Evolutionary conservation across 1,284 basidiomycete species (phyloP).

Genomic region (Puccinia triticina): DNA sequence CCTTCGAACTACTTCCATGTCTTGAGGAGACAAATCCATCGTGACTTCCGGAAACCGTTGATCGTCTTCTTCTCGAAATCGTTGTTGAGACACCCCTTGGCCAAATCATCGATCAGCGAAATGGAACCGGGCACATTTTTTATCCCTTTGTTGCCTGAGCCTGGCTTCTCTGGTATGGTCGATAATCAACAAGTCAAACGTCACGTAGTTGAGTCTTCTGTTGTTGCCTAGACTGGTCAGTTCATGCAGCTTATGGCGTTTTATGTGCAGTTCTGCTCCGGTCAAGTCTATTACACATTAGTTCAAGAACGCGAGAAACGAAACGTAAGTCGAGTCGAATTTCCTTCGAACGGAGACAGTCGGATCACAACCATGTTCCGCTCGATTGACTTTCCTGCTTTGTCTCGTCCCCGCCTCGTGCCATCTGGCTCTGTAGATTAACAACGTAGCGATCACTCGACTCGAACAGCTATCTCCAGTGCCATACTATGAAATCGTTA

Average conservation of each 20-base stretch:
- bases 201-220: conserved; percentile 69
- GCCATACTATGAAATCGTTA: conserved; percentile 73
- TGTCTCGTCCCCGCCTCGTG: neutral
- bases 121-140: conserved; percentile 87
- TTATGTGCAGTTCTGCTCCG: conserved; percentile 60
- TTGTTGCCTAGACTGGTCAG: neutral
- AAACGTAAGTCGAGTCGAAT: conserved; percentile 62
- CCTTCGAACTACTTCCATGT: conserved; percentile 68
- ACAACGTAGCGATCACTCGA: conserved; percentile 89
- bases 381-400: neutral
- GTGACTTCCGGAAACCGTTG: conserved; percentile 93
- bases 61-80: conserved; percentile 81
- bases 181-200: conserved; percentile 83
- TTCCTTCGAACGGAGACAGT: neutral
- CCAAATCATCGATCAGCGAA: conserved; percentile 81
- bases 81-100: conserved; percentile 81
- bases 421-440: conserved; percentile 64
- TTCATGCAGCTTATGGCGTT: neutral
- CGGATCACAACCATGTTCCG: neutral
- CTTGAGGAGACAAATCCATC: conserved; percentile 88
- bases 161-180: conserved; percentile 72
- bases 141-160: conserved; percentile 88
- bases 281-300: conserved; percentile 91
- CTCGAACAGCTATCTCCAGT: conserved; percentile 94
- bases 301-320: conserved; percentile 84